Evolutionary conservation across 768 basidiomycete genomes (phyloP).

Genomic region (Pulveroboletus sp.): DNA sequence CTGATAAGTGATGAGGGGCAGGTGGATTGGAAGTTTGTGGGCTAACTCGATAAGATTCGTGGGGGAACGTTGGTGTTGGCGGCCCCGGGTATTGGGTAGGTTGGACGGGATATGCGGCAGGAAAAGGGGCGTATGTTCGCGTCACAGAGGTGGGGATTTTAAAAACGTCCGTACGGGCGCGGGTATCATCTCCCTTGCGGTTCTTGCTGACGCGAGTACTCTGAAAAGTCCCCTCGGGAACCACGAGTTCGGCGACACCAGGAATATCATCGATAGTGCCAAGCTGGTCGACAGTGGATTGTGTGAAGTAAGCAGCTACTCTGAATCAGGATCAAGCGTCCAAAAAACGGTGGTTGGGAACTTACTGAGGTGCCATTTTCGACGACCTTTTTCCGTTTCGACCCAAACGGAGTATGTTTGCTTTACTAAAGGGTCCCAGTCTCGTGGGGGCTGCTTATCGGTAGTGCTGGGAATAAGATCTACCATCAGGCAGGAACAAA

Average conservation of each 20-base stretch:
- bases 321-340: conserved; percentile 19
- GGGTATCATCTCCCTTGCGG: conserved; percentile 40
- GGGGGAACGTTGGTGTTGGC: conserved; percentile 19
- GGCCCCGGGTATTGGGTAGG: conserved; percentile 22
- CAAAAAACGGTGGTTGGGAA: conserved; percentile 8
- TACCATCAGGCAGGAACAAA: conserved; percentile 7
- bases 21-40: conserved; percentile 23
- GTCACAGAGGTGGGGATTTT: conserved; percentile 30
- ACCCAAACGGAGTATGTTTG: conserved; percentile 84
- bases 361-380: conserved; percentile 84
- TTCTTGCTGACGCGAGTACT: conserved; percentile 59
- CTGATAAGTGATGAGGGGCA: conserved; percentile 18
- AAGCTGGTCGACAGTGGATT: conserved; percentile 66
- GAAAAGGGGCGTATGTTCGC: conserved; percentile 43
- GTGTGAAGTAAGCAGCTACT: conserved; percentile 80
- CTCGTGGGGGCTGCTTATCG: conserved; percentile 51
- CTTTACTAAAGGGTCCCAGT: conserved; percentile 71
- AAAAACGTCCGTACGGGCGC: conserved; percentile 31
- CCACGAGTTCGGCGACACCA: conserved; percentile 52
- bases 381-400: conserved; percentile 54
- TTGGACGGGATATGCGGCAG: conserved; percentile 30
- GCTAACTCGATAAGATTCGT: conserved; percentile 22
- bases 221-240: conserved; percentile 65
- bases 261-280: conserved; percentile 67
- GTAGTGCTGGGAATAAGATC: conserved; percentile 28